Evolutionary conservation across 73 alveolate genomes (phyloP), one percentile per base, ranked within the genome.

Genomic region (Tetrahymena thermophila): DNA sequence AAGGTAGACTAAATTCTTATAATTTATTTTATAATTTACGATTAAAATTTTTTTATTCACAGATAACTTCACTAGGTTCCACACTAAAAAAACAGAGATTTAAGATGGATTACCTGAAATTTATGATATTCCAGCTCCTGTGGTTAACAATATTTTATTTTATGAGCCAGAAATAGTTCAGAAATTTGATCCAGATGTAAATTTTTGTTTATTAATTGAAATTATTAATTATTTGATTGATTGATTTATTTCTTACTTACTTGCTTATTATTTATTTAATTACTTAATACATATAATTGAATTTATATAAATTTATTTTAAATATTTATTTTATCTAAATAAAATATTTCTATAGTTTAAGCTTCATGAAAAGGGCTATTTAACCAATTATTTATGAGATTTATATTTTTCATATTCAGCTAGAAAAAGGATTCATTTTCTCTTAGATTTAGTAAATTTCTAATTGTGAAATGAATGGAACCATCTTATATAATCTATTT

Each of bases 41-140:
- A 40, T 9, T 9, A 40, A 40, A 40, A 2, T 37, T 40, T 40
- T 40, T 40, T 6, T 40, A 40, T 40, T 40, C 0, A 4, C 15
- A 94, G 96, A 95, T 35, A 95, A 55, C 38, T 43, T 85, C 28
- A 43, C 96, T 1, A 95, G 95, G 55, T 58, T 85, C 25, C 96
- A 85, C 16, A 35, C 94, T 17, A 96, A 94, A 93, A 95, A 94
- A 85, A 93, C 95, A 43, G 95, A 95, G 50, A 38, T 95, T n/a
- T 84, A 95, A 85, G 97, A 95, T 40, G 96, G 98, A 11, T 89
- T 95, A 15, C 98, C 97, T 0, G 98, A 96, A 40, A 94, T 96
- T 16, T 94, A 93, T 37, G 98, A 96, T 38, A 95, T 96, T 21
- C 98, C 98, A 23, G 85, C 95, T 38, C 95, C 93, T 57, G 98